Base-by-base conservation (phyloP, 495 filamentous ascomycete genomes). In the Acidomyces sp. region DNA sequence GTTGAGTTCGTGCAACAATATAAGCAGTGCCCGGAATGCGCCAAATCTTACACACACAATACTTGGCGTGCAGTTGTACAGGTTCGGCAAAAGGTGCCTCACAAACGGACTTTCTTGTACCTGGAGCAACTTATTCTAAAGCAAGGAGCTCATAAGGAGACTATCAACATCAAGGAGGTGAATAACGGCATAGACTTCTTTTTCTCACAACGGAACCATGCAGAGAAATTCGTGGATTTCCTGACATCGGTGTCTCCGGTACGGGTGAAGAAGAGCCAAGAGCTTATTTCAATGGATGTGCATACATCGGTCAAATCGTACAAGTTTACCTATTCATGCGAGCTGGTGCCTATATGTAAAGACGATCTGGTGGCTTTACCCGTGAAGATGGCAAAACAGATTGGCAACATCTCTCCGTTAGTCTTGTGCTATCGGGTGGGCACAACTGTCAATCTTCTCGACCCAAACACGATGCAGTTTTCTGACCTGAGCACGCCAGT, bases 51-150 rank as follows among this genome's bases (percentile, higher is more conserved):
- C 55, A 96, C 88, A 6, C 82, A 82, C 46, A 87, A 96, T 61
- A 86, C 85, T 13, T 90, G 81, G 80, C 63, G 79, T 48, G 85
- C 86, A 3, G 71, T 72, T 24, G 82, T 95, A 4, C 92, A 96
- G 61, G 80, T 96, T 16, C 83, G 92, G 25, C 92, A 99, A 62
- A 92, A 94, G 57, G 92, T 99, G 18, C 75, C 82, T 0, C 92
- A 99, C 61, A 99, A 99, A 69, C 72, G 92, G 46, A 96, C 90
- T 4, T 96, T 99, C 64, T 64, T 96, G 6, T 92, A 83, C 62
- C 80, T 97, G 12, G 92, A 99, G 53, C 92, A 99, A 62, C 68
- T 96, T 19, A 93, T 99, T 57, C 66, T 99, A 21, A 94, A 93
- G 63, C 80, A 94, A 55, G 72, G 73, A 21, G 90, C 88, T 2